Evolutionary conservation across 495 filamentous ascomycete species (phyloP).

Genomic region (Aspergillus ellipticus): DNA sequence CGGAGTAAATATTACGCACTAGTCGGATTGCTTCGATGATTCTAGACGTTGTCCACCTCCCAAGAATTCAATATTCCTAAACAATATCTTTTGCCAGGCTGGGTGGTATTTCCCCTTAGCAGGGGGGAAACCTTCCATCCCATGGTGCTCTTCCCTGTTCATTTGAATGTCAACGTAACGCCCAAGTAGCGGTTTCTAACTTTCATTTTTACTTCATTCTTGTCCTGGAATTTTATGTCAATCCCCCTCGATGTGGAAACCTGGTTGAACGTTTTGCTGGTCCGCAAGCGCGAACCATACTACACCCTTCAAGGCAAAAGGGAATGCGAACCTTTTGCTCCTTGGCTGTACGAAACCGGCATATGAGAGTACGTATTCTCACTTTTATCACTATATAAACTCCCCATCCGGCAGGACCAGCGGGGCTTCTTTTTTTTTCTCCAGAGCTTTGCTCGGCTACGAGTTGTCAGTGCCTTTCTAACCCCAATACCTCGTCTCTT

Average conservation of each 20-base stretch:
- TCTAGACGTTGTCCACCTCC: too few species aligned
- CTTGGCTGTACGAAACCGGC: not conserved
- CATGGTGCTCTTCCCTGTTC: not conserved
- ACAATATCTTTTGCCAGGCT: too few species aligned
- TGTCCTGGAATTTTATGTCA: not conserved
- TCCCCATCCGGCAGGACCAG: too few species aligned
- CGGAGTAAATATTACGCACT: not conserved
- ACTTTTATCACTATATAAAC: too few species aligned
- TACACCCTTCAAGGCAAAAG: not conserved
- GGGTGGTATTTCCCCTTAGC: not conserved
- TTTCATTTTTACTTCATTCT: not conserved
- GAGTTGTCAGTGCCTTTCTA: not conserved
- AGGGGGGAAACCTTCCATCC: not conserved
- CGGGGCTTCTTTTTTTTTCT: too few species aligned
- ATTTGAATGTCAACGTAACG: not conserved
- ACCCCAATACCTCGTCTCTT: not conserved
- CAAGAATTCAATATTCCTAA: too few species aligned
- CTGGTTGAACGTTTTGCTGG: not conserved
- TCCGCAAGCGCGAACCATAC: not conserved
- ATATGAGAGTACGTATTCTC: not conserved
- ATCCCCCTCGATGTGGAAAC: not conserved
- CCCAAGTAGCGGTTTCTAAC: not conserved
- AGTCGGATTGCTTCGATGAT: too few species aligned
- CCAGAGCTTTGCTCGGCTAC: not conserved
- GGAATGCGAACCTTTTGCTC: not conserved